Evolutionary conservation across 495 filamentous ascomycete species (phyloP).

Genomic region (Venustampulla echinocandica): DNA sequence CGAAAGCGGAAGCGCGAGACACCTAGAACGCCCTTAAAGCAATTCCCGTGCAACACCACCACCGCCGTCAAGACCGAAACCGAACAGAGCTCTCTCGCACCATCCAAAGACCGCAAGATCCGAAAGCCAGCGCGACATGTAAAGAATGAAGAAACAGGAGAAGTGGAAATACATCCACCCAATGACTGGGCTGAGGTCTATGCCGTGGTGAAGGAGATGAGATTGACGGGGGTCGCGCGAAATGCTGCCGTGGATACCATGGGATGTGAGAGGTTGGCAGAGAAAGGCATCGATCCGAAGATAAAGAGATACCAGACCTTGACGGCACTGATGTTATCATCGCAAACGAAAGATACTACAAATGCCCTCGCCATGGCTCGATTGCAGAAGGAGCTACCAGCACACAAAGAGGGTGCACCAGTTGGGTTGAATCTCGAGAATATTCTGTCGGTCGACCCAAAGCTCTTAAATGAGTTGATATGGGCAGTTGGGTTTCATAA

Average conservation of each 20-base stretch:
- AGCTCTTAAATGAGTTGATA: slow-evolving; percentile 69
- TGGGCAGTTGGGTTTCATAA: slow-evolving; percentile 88
- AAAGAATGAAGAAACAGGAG: slow-evolving; percentile 45
- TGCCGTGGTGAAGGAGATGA: slow-evolving; percentile 67
- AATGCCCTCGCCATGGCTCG: slow-evolving; percentile 77
- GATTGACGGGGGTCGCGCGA: slow-evolving; percentile 48
- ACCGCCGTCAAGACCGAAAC: slow-evolving; percentile 40
- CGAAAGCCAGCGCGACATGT: slow-evolving; percentile 59
- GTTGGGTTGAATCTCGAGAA: slow-evolving; percentile 64
- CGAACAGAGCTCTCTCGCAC: slow-evolving; percentile 48
- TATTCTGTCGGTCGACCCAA: slow-evolving; percentile 63
- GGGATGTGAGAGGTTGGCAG: slow-evolving; percentile 81
- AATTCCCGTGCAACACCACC: slow-evolving; percentile 14
- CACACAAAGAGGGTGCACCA: slow-evolving; percentile 27
- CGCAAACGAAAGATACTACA: slow-evolving; percentile 92
- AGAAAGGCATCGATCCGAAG: slow-evolving; percentile 37
- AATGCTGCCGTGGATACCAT: slow-evolving; percentile 92
- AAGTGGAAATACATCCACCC: slow-evolving; percentile 53
- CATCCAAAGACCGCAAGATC: slow-evolving; percentile 41
- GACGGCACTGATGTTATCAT: slow-evolving; percentile 89
- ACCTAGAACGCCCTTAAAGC: slow-evolving; percentile 18
- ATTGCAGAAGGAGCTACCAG: slow-evolving; percentile 64
- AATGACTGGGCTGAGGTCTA: slow-evolving; percentile 83
- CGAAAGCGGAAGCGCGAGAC: slow-evolving; percentile 24
- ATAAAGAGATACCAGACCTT: slow-evolving; percentile 87